Evolutionary conservation across 106 monocot genomes (phyloP).

Genomic region (Acanthochlamys bracteata): DNA sequence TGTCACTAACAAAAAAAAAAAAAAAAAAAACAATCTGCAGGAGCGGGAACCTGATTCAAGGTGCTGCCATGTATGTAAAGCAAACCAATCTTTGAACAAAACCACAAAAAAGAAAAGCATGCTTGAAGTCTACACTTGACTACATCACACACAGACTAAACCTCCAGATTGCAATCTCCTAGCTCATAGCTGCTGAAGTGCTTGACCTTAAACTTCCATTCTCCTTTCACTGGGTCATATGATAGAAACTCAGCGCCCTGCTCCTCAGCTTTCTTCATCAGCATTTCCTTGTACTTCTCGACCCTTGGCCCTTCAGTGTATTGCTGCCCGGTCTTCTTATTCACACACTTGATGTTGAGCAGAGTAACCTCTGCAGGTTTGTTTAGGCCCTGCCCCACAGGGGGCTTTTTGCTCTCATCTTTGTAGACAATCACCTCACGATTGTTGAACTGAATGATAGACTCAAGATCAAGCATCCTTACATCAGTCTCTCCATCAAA

Average conservation of each 20-base stretch:
- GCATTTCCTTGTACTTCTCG: conserved; percentile 70
- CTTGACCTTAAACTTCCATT: conserved; percentile 89
- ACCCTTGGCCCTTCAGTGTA: conserved; percentile 64
- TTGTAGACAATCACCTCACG: conserved; percentile 85
- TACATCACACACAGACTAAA: too few species aligned
- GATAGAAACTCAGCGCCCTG: conserved; percentile 89
- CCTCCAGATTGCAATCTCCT: conserved; percentile 4
- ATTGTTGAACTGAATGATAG: conserved; percentile 71
- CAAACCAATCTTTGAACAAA: too few species aligned
- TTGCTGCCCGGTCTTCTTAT: conserved; percentile 73
- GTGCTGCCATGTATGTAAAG: too few species aligned
- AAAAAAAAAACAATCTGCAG: too few species aligned
- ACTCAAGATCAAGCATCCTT: conserved; percentile 73
- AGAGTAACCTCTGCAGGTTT: conserved; percentile 85
- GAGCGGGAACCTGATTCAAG: too few species aligned
- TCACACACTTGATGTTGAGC: conserved; percentile 72
- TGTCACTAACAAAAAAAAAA: too few species aligned
- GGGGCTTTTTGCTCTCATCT: conserved; percentile 79
- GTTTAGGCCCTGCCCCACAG: conserved; percentile 82
- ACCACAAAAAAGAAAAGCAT: too few species aligned
- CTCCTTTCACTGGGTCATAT: conserved; percentile 59
- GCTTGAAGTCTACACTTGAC: too few species aligned
- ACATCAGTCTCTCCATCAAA: conserved; percentile 79
- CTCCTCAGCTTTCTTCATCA: conserved; percentile 59
- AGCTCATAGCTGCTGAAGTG: conserved; percentile 75